phyloP scores from a whole-genome alignment of 1,284 basidiomycete species.

The Ustilago trichophora region DNA sequence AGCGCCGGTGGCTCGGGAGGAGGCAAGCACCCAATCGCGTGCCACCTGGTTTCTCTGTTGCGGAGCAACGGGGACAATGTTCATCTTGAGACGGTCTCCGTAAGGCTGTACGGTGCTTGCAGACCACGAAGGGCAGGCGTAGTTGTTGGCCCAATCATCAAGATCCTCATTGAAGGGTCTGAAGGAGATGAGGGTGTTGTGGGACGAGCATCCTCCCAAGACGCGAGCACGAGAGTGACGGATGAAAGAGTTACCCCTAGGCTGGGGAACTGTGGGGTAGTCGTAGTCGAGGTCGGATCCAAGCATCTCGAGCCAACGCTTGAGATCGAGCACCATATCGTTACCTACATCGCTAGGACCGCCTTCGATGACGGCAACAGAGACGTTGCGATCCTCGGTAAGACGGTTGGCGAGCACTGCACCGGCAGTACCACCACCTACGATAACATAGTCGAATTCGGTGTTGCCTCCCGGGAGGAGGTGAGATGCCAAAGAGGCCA shows the following conservation, averaged over 20 bases:
- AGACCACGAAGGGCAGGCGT: conserved; percentile 62
- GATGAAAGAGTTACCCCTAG: conserved; percentile 67
- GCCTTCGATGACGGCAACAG: conserved; percentile 67
- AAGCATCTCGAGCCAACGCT: conserved; percentile 66
- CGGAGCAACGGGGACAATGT: conserved; percentile 65
- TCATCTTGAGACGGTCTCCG: conserved; percentile 65
- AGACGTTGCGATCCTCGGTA: conserved; percentile 63
- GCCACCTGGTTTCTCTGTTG: conserved; percentile 66
- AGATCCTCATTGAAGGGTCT: conserved; percentile 66
- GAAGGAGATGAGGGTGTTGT: conserved; percentile 68
- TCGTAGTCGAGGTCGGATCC: conserved; percentile 66
- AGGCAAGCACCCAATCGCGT: conserved; percentile 64
- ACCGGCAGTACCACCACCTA: conserved; percentile 66
- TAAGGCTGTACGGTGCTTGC: conserved; percentile 62
- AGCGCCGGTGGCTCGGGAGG: conserved; percentile 56
- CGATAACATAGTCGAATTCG: conserved; percentile 66
- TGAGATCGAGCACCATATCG: conserved; percentile 65
- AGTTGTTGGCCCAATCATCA: conserved; percentile 64
- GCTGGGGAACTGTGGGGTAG: conserved; percentile 65
- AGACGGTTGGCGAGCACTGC: conserved; percentile 66
- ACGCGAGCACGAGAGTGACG: conserved; percentile 66
- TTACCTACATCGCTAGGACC: conserved; percentile 63
- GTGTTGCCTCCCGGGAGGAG: conserved; percentile 52
- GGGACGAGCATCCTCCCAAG: conserved; percentile 66
- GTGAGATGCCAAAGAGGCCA: conserved; percentile 60